A percentile compares a stretch with the other conserved stretches of the same genome.
phyloP scores from a whole-genome alignment of 1,284 basidiomycete genomes.

The Laetiporus sulphureus region DNA sequence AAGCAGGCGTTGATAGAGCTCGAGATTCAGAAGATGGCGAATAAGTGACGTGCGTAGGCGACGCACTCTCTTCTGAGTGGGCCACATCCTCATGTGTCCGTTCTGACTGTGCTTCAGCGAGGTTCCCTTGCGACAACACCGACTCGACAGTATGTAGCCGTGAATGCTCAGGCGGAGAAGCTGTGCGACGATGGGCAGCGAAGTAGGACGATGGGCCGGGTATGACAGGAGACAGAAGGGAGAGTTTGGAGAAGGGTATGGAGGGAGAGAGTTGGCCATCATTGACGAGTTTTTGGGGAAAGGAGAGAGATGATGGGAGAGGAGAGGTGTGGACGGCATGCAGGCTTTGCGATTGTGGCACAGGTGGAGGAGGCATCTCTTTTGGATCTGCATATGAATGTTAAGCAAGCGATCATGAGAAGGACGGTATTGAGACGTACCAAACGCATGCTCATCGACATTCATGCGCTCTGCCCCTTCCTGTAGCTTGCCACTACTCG shows the following conservation, averaged over 20 bases:
- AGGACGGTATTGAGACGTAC: conserved; percentile 6
- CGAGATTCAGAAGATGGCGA: no score
- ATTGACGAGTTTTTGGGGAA: conserved; percentile 8
- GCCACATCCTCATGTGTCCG: no score
- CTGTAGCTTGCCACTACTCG: not conserved
- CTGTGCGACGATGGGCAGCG: not conserved
- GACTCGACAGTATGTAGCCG: no score
- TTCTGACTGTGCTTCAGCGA: not conserved
- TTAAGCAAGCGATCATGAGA: not conserved
- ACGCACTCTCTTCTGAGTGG: not conserved
- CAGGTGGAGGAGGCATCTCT: conserved; percentile 42
- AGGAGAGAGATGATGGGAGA: conserved; percentile 19
- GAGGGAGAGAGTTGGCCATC: conserved; percentile 26
- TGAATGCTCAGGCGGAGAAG: no score
- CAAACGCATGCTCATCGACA: conserved; percentile 20
- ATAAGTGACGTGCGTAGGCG: no score
- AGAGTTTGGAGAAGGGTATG: conserved; percentile 32
- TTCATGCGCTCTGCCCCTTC: conserved; percentile 11
- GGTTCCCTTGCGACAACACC: no score
- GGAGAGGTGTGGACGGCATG: conserved; percentile 31
- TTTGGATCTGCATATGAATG: conserved; percentile 18
- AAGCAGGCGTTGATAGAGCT: no score
- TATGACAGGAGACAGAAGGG: conserved; percentile 25
- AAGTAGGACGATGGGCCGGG: not conserved
- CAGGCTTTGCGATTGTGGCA: no score